Percentiles rank a stretch among this genome's conserved stretches.
phyloP scores from a whole-genome alignment of 23 red algal species.

The Gracilaria domingensis region DNA sequence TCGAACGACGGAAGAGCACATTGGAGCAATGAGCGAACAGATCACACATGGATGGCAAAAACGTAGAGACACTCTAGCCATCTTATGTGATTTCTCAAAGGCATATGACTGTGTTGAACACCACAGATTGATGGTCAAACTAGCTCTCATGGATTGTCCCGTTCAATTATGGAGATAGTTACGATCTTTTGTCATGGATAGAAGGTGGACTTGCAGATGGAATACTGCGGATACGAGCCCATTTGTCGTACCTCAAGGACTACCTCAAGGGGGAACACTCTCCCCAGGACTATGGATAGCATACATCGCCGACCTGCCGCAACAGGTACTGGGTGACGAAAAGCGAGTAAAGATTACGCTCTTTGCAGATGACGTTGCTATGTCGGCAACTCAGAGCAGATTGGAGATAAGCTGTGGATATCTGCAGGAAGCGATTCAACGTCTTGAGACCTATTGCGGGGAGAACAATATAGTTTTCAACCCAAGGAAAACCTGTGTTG shows the following conservation, averaged over 20 bases:
- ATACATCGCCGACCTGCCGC: not conserved
- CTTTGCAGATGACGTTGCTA: not conserved
- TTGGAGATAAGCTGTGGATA: not conserved
- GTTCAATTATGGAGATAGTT: not conserved
- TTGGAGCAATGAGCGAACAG: not conserved
- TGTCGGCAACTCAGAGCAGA: not conserved
- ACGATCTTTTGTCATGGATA: not conserved
- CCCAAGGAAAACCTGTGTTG: not conserved
- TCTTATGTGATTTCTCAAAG: slow-evolving; percentile 15
- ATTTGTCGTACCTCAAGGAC: not conserved
- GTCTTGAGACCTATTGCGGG: not conserved
- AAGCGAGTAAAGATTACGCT: not conserved
- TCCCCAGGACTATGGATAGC: not conserved
- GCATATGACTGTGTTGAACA: not conserved
- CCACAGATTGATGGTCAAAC: not conserved
- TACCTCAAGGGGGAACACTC: not conserved
- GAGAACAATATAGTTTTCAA: not conserved
- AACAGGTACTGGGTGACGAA: not conserved
- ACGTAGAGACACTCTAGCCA: not conserved
- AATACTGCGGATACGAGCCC: not conserved
- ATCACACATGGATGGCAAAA: not conserved
- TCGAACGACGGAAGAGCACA: not conserved
- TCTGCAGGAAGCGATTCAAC: not conserved
- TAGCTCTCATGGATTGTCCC: not conserved
- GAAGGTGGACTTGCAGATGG: not conserved